These are phyloP conservation scores for Pleomassaria siparia DNA, from an alignment of 2,329 filamentous ascomycete genomes.

Conservation along the genomic window DNA sequence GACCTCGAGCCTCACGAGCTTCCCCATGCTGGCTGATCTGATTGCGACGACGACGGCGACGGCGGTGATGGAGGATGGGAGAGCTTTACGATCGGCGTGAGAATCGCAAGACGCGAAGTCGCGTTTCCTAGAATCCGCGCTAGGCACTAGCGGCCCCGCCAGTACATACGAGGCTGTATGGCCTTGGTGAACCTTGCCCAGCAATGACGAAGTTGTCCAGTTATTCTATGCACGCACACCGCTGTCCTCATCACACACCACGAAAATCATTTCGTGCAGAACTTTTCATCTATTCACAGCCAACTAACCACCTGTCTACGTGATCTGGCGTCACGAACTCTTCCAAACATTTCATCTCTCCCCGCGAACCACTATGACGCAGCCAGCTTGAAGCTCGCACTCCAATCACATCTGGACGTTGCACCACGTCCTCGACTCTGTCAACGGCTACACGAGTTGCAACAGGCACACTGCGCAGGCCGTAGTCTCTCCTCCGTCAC, in stretches of 20 bases:
- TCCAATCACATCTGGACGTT: constrained; percentile 33
- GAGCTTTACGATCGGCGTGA: no score
- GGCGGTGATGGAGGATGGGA: constrained; percentile 1
- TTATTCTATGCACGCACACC: no score
- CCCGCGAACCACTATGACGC: constrained; percentile 20
- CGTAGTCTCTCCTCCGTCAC: constrained; percentile 26
- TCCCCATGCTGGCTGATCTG: constrained; percentile 68
- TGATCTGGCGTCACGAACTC: neutral
- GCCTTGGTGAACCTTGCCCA: no score
- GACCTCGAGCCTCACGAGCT: constrained; percentile 90
- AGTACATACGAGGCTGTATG: no score
- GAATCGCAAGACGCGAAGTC: no score
- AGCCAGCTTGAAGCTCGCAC: constrained; percentile 18
- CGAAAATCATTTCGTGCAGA: no score
- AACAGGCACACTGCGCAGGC: constrained; percentile 9
- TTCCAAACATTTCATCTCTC: neutral
- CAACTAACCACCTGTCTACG: neutral
- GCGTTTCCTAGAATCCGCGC: constrained; percentile 15
- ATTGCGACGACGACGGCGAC: neutral
- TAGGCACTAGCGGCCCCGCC: constrained; percentile 23
- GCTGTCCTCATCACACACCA: no score
- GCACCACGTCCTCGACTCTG: constrained; percentile 25
- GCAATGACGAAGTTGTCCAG: no score
- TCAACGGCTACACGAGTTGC: constrained; percentile 1
- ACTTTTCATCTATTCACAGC: no score